Evolutionary conservation across 345 rosid genomes (phyloP).

Genomic region (Gossypium rotundifolium): DNA sequence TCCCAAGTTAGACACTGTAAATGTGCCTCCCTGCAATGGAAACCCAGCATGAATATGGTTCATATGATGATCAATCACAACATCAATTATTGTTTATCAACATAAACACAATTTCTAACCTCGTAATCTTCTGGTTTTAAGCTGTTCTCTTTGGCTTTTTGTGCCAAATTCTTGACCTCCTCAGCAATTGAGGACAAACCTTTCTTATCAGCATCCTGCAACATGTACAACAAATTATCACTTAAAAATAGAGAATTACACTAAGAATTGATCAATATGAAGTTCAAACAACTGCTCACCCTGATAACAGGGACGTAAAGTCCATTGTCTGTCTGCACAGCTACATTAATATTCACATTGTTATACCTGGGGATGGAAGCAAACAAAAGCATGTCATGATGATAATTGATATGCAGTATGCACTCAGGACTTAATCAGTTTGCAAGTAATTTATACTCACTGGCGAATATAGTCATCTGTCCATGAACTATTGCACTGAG

Average conservation of each 20-base stretch:
- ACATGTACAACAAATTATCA: neutral
- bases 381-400: constrained; percentile 10
- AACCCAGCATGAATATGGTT: neutral
- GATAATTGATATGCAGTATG: neutral
- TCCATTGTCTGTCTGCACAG: constrained; percentile 97
- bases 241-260: neutral
- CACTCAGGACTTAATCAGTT: neutral
- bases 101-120: constrained; percentile 30
- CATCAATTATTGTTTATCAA: neutral
- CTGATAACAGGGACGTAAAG: constrained; percentile 93
- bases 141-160: constrained; percentile 84
- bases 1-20: constrained; percentile 91
- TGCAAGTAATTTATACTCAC: constrained; percentile 40
- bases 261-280: neutral
- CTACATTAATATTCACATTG: constrained; percentile 85
- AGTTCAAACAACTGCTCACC: constrained; percentile 37
- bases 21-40: constrained; percentile 84
- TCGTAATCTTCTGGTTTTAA: constrained; percentile 98
- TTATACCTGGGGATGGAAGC: constrained; percentile 45
- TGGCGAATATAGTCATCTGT: constrained; percentile 88
- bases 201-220: constrained; percentile 93
- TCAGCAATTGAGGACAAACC: constrained; percentile 77
- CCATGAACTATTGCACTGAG: constrained; percentile 99
- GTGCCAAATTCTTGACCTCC: constrained; percentile 81
- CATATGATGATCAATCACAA: neutral